Base-by-base conservation (phyloP, 495 filamentous ascomycete genomes). In the Letharia columbiana region DNA sequence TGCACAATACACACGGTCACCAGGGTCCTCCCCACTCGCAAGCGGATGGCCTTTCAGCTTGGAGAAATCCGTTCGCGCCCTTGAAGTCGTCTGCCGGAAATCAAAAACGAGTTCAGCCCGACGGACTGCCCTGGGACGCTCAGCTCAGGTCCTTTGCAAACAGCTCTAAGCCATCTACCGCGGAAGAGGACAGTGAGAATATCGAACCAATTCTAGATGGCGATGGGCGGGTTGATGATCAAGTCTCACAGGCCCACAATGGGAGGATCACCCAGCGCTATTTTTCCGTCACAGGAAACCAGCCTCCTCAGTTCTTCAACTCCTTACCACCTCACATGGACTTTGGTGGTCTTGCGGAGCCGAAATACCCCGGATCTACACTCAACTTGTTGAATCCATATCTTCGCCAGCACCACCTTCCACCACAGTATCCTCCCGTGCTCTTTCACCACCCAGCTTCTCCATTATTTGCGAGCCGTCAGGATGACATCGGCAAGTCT, bases 191-290 rank as follows among this genome's bases (percentile, higher is more conserved):
- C 28, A 80, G 80, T 54, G 79, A 82, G 63, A 82, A 81, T 67
- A 69, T 80, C n/a, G 77, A 79, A 63, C 79, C 79, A 18, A 74
- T 77, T 40, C 42, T 81, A 56, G 71, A 77, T 58, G 40, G 61
- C 35, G 70, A 74, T 37, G 76, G 73, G 31, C 71, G 72, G n/a
- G 71, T 78, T 33, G 77, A 75, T 40, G 52, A 63, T 23, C 42
- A 62, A 39, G 52, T 61, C 12, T n/a, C 28, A 44, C 47, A 57
- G 20, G 15, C 35, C 31, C 47, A 57, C 33, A n/a, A 52, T 18
- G 47, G 66, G 37, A 68, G 68, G 54, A 60, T 50, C 5, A 69
- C 71, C 15, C 79, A 76, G 64, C 70, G 72, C 59, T 67, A 71
- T 47, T 68, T 68, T 33, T 61, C 68, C 13, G 70, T 68, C 39